A percentile compares a stretch with the other conserved stretches of the same genome.
Conservation (phyloP, 2,329 filamentous ascomycete species). For the Pseudogymnoascus sp. region DNA sequence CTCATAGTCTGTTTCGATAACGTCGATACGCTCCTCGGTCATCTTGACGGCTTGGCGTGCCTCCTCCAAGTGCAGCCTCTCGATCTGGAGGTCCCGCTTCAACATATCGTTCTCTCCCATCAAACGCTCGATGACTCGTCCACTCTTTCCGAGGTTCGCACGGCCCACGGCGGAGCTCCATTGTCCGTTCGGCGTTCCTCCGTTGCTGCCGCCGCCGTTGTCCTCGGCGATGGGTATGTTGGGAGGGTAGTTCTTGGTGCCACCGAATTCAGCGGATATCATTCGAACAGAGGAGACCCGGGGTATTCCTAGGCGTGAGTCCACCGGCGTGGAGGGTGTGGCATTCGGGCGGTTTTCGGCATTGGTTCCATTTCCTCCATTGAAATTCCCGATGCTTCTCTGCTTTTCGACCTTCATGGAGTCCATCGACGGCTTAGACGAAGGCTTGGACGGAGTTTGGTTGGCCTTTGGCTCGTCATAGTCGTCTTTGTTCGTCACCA, state of each 20-base stretch:
- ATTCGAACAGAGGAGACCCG: conserved; percentile 18
- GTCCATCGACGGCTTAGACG: background rate
- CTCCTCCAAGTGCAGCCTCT: conserved; percentile 59
- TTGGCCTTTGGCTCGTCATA: background rate
- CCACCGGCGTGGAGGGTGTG: background rate
- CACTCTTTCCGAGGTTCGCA: conserved; percentile 64
- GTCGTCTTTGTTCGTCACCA: conserved; percentile 7
- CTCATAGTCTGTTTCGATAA: conserved; percentile 60
- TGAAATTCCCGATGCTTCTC: background rate
- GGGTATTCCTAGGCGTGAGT: background rate
- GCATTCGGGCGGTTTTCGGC: background rate
- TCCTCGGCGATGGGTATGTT: conserved; percentile 18
- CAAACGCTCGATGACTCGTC: conserved; percentile 70
- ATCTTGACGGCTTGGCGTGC: conserved; percentile 60
- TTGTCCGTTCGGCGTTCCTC: conserved; percentile 17
- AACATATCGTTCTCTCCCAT: conserved; percentile 73
- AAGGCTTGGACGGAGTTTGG: background rate
- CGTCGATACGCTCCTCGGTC: conserved; percentile 63
- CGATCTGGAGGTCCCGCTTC: conserved; percentile 63
- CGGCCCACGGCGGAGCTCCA: conserved; percentile 64
- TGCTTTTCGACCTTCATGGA: background rate
- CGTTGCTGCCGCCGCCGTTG: background rate
- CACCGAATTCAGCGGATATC: conserved; percentile 27
- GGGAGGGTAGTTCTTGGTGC: conserved; percentile 19
- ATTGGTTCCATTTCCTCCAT: background rate